Base-by-base conservation (phyloP, 176 grass and related monocot species). In the Oryza brachyantha region DNA sequence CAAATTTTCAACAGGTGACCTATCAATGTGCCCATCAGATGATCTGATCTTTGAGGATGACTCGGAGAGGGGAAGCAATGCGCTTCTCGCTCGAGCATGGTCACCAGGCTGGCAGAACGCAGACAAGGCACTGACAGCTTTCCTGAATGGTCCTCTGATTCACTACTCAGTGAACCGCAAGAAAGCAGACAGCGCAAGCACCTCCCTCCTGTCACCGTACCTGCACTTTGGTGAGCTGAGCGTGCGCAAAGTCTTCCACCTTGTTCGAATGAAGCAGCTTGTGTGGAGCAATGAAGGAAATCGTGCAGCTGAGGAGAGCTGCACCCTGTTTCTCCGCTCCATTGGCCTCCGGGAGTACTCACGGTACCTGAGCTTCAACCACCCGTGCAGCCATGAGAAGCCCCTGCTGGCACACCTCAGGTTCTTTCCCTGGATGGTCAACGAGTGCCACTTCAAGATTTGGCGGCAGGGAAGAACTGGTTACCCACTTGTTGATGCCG, bases 401-500 rank as follows among this genome's bases (percentile, higher is more conserved):
- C 96, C 96, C 63, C 96, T 94, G 41, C 57, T 98, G 73, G 78
- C 90, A 0, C 96, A 98, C 75, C 83, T 98, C 42, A 86, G 92
- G 39, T 98, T 94, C 68, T 98, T 98, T 48, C 92, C 96, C 10
- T 98, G 96, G 96, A 75, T 98, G 31, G 31, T 92, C 12, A 21
- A 98, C 40, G 96, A 98, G 82, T 38, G 52, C 48, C 85, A 86
- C 60, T 98, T 98, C 65, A 98, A 98, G 74, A 65, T 77, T 35
- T 98, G 96, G 96, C 86, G 96, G 61, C 96, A 98, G 85, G 96
- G 96, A 17, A 75, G 96, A 64, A 98, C 96, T 7, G 96, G 96
- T 0, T 98, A 98, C 67, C 96, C 96, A 24, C 90, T 98, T 24
- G 96, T 98, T 32, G 96, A 98, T 64, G 96, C 96, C 9, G 96